phyloP scores from a whole-genome alignment of 805 yeast species.

The Pichia membranifaciens region DNA sequence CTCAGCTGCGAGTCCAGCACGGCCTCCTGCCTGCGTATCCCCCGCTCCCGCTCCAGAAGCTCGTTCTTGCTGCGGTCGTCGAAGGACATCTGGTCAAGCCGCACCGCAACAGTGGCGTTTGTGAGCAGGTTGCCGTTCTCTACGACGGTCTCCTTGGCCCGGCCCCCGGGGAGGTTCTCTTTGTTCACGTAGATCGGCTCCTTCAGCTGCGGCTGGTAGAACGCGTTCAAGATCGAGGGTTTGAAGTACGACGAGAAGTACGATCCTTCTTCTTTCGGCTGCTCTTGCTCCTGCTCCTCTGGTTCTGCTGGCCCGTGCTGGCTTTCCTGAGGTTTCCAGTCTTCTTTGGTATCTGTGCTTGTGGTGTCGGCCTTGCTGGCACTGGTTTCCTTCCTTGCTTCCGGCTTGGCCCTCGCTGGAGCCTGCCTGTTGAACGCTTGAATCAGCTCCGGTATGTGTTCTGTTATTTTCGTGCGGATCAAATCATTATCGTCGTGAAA shows the following conservation, averaged over 20 bases:
- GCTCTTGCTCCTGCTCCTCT: not conserved
- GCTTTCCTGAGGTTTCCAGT: too few relatives aligned
- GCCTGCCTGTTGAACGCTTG: slow-evolving; percentile 41
- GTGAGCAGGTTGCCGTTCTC: not conserved
- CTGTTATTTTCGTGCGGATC: slow-evolving; percentile 45
- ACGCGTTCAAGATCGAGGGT: slow-evolving; percentile 17
- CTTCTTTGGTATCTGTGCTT: not conserved
- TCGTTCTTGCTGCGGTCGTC: slow-evolving; percentile 10
- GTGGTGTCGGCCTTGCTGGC: slow-evolving; percentile 36
- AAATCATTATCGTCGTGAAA: slow-evolving; percentile 12
- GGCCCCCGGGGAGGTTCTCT: not conserved
- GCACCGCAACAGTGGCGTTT: slow-evolving; percentile 1
- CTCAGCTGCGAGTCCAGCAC: not conserved
- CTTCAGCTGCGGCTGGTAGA: slow-evolving; percentile 22
- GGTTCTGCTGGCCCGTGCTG: not conserved
- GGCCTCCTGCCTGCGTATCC: slow-evolving; percentile 8
- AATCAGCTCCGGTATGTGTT: slow-evolving; percentile 61
- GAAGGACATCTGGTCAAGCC: slow-evolving; percentile 8
- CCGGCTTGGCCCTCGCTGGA: slow-evolving; percentile 46
- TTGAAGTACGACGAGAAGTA: slow-evolving; percentile 7
- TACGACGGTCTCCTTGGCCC: not conserved
- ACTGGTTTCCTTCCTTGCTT: slow-evolving; percentile 17
- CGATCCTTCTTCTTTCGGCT: not conserved
- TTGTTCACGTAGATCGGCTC: slow-evolving; percentile 22
- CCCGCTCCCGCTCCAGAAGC: slow-evolving; percentile 11